Evolutionary conservation across 257 asterid species (phyloP).

Genomic region (Nicotiana obtusifolia): DNA sequence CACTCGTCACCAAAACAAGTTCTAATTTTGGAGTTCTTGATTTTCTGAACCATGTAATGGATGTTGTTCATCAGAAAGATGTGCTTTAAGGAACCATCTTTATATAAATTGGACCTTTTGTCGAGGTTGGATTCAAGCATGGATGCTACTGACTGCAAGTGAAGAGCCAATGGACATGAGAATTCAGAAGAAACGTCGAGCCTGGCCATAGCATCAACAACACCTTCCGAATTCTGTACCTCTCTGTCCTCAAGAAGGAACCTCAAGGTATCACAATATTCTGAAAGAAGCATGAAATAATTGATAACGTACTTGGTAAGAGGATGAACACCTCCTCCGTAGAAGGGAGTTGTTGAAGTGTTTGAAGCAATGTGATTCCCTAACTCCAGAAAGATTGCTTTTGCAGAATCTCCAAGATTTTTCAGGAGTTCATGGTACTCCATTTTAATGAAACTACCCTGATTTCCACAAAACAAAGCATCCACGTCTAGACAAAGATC

Average conservation of each 20-base stretch:
- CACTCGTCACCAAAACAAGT: constrained; percentile 57
- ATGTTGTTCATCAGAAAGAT: constrained; percentile 67
- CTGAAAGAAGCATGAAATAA: constrained; percentile 50
- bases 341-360: constrained; percentile 32
- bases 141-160: constrained; percentile 37
- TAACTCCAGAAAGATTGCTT: constrained; percentile 28
- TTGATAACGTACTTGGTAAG: constrained; percentile 60
- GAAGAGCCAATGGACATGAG: constrained; percentile 30
- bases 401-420: constrained; percentile 39
- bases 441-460: constrained; percentile 17
- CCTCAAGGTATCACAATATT: constrained; percentile 41
- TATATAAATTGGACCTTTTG: constrained; percentile 33
- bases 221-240: not conserved
- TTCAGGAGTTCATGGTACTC: constrained; percentile 45
- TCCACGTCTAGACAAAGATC: constrained; percentile 26
- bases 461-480: constrained; percentile 37
- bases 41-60: constrained; percentile 64
- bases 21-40: constrained; percentile 35
- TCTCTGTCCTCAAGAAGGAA: constrained; percentile 38
- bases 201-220: constrained; percentile 11
- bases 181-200: constrained; percentile 5
- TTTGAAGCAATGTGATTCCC: constrained; percentile 38
- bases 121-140: constrained; percentile 49
- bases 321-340: constrained; percentile 51
- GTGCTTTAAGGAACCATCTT: constrained; percentile 40